Base-by-base conservation (phyloP, 306 rosid genomes). In the Gastrolobium bilobum region DNA sequence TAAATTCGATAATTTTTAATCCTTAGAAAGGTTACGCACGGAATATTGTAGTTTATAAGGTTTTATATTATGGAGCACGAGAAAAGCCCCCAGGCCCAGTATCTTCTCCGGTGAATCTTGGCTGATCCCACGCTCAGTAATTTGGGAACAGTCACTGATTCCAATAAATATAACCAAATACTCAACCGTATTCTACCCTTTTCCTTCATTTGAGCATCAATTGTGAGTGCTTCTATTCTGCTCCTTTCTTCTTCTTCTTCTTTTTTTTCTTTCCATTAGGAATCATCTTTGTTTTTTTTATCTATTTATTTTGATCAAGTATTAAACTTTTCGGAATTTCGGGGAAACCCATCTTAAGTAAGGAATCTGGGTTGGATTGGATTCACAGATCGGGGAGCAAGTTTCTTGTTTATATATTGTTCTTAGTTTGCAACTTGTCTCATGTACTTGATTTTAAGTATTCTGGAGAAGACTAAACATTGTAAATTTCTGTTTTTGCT, bases 171-270 rank as follows among this genome's bases (percentile, higher is more conserved):
- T 20, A 20, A 46, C 51, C 13, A 46, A 46, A 9, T 46, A 5
- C 44, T 67, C 20, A 43, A 14, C 39, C 3, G 4, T 11, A 43
- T 9, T 44, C 3, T 13, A 11, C 13, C 46, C 3, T 40, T 6
- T 6, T 4, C 46, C 10, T 44, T 10, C 13, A 11, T 77, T 64
- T 39, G 10, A 63, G 14, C n/a, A 11, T 53, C 50, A 31, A 73
- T 46, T 15, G 87, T 87, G 57, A 87, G 87, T 87, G 5, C 71
- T 87, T 39, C 82, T 74, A 26, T 87, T 39, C 82, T 74, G 14
- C 77, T 35, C 69, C 81, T 80, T 38, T 52, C 48, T 11, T 75
- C 57, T 47, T 82, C 7, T 37, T 14, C 29, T 44, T 20, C 6
- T 7, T 37, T 5, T 5, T 30, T 1, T 7, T n/a, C 39, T 71